Base-by-base conservation (phyloP, 192 early-diverging fungal species). In the Polychytrium aggregatum region DNA sequence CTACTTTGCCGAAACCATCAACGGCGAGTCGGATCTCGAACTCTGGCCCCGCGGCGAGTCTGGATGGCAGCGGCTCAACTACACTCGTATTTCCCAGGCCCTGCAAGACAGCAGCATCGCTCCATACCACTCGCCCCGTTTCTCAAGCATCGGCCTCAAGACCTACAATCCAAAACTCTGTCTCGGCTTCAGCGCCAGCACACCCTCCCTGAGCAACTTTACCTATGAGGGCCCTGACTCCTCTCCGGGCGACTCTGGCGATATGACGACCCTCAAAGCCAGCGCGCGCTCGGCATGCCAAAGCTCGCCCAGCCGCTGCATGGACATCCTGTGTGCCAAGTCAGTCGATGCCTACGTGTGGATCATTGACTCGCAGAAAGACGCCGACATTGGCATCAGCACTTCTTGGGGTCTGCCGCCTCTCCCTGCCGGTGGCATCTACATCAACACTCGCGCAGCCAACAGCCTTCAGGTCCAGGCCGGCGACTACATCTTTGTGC, bases 1-100 rank as follows among this genome's bases (percentile, higher is more conserved):
- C 14, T 29, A 17, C 21, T 22, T 60, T 30, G 58, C 58, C 16
- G 52, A 60, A 35, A 18, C 16, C 26, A 47, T 11, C 5, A n/a
- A 24, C 17, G 58, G 58, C 27, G 51, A 60, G 38, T 48, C 46
- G 3, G 58, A 60, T 22, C 18, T 53, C n/a, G 43, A 36, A 6
- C 17, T 48, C 24, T 48, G 30, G 33, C 9, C 45, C 20, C 17
- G 37, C n/a, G 53, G 41, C 30, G n/a, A 21, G 1, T 46, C 46
- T 1, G 41, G 51, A 20, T 48, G 14, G n/a, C 18, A 13, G 4
- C 37, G 26, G 30, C 18, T 60, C 6, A 60, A 60, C 36, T 60
- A 54, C 28, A 54, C 58, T 2, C 18, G 21, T 10, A 38, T 52
- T 3, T n/a, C 14, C 20, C n/a, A 13, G 33, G 17, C 48, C 0